Percentiles rank a stretch among this genome's conserved stretches.
phyloP scores from a whole-genome alignment of 495 filamentous ascomycete species.

The Xylaria grammica region DNA sequence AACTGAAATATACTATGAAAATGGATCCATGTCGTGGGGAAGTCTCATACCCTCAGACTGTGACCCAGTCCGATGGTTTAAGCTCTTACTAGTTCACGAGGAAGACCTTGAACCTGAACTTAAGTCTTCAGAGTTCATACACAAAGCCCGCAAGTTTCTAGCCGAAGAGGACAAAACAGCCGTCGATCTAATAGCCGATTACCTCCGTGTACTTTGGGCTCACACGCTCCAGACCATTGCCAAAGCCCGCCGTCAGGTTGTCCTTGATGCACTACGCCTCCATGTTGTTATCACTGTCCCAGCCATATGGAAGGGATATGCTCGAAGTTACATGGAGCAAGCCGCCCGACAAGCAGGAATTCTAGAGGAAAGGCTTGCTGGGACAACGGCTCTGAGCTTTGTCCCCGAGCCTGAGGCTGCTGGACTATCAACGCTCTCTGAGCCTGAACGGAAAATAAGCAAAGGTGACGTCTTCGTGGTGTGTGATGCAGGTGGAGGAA shows the following conservation, averaged over 20 bases:
- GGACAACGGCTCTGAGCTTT: slow-evolving; percentile 12
- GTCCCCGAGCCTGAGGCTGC: slow-evolving; percentile 28
- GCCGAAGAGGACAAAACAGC: slow-evolving; percentile 12
- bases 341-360: slow-evolving; percentile 22
- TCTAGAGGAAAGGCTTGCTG: not conserved
- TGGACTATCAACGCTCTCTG: slow-evolving; percentile 6
- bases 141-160: slow-evolving; percentile 10
- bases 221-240: slow-evolving; percentile 21
- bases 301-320: slow-evolving; percentile 27
- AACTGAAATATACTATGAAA: not conserved
- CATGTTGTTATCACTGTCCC: slow-evolving; percentile 25
- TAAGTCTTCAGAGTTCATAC: slow-evolving; percentile 14
- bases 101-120: slow-evolving; percentile 29
- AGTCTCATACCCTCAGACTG: slow-evolving; percentile 25
- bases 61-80: slow-evolving; percentile 37
- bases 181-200: slow-evolving; percentile 29
- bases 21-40: slow-evolving; percentile 29
- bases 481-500: slow-evolving; percentile 20
- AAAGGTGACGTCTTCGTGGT: slow-evolving; percentile 10
- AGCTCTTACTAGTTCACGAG: slow-evolving; percentile 37
- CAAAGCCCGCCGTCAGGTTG: slow-evolving; percentile 16
- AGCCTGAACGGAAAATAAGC: not conserved
- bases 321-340: slow-evolving; percentile 7
- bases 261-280: slow-evolving; percentile 5
- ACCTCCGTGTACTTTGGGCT: slow-evolving; percentile 35